Evolutionary conservation across 2,329 filamentous ascomycete genomes (phyloP).

Genomic region (Epichloe glyceriae): DNA sequence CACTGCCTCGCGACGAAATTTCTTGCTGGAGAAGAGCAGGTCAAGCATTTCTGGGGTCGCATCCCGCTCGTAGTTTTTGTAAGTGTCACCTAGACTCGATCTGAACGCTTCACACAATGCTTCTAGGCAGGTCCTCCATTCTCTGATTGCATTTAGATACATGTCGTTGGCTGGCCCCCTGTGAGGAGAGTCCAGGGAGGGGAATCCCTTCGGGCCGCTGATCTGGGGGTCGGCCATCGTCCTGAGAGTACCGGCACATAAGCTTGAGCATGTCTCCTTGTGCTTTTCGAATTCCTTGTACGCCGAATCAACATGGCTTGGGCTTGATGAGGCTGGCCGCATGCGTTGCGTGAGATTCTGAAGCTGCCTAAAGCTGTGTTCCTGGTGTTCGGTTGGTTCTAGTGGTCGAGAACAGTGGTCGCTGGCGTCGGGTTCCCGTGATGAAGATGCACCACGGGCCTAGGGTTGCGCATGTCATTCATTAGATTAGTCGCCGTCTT

Average conservation of each 20-base stretch:
- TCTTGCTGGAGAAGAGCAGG: conserved; percentile 27
- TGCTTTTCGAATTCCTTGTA: conserved; percentile 32
- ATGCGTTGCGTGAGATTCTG: conserved; percentile 23
- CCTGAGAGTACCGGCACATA: conserved; percentile 29
- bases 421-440: conserved; percentile 13
- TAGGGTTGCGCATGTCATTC: neutral
- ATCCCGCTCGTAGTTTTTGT: conserved; percentile 31
- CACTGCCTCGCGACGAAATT: conserved; percentile 29
- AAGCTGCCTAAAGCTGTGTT: conserved; percentile 23
- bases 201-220: conserved; percentile 15
- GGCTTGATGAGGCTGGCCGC: conserved; percentile 18
- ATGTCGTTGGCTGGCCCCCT: conserved; percentile 15
- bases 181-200: conserved; percentile 17
- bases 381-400: conserved; percentile 17
- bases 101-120: conserved; percentile 27
- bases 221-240: conserved; percentile 22
- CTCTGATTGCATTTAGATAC: conserved; percentile 27
- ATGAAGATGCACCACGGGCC: neutral
- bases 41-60: conserved; percentile 30
- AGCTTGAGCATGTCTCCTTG: conserved; percentile 24
- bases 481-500: neutral
- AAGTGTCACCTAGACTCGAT: conserved; percentile 29
- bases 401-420: conserved; percentile 14
- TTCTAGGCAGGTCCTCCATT: conserved; percentile 32
- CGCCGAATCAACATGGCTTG: conserved; percentile 28